Base-by-base conservation (phyloP, 331 rosid genomes). In the Quercus lobata region DNA sequence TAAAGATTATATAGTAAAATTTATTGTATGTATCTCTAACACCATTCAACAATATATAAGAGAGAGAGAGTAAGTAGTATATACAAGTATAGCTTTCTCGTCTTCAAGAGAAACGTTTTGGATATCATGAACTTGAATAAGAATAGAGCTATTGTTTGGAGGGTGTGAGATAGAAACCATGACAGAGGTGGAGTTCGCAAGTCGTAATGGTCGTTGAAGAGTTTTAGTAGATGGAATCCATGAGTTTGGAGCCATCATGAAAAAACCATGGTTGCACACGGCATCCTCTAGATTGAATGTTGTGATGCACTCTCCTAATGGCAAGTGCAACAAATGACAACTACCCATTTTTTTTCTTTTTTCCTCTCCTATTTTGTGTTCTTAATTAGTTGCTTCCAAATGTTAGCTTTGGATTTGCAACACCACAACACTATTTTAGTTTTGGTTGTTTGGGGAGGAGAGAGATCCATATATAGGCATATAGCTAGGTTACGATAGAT, bases 241-340 rank as follows among this genome's bases (percentile, higher is more conserved):
- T 29, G 53, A 29, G 58, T 88, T 88, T 24, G 92, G 92, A 52
- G 88, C 74, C 90, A 88, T 86, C 92, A 86, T 88, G 58, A 88
- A 86, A 27, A 82, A 56, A 0, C 85, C 90, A 57, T 86, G 92
- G 24, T 88, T 86, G 82, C 92, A 86, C 0, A 86, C 79, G 5
- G 80, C 84, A 16, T 82, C 84, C 69, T 82, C 88, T n/a, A 88
- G 53, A n/a, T 82, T 72, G 27, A 88, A 88, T 15, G 30, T 72
- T 35, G 63, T 27, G 22, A 21, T 57, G 15, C 74, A n/a, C 19
- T 46, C 65, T 5, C 63, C 85, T 4, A 83, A 6, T 17, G 78
- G 35, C 49, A 80, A 54, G 44, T 25, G 30, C 46, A 80, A 25
- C 14, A 65, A 54, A 37, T 37, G 10, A 53, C 78, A 37, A 7